phyloP scores from a whole-genome alignment of 805 yeast species.

The Hanseniaspora valbyensis region DNA sequence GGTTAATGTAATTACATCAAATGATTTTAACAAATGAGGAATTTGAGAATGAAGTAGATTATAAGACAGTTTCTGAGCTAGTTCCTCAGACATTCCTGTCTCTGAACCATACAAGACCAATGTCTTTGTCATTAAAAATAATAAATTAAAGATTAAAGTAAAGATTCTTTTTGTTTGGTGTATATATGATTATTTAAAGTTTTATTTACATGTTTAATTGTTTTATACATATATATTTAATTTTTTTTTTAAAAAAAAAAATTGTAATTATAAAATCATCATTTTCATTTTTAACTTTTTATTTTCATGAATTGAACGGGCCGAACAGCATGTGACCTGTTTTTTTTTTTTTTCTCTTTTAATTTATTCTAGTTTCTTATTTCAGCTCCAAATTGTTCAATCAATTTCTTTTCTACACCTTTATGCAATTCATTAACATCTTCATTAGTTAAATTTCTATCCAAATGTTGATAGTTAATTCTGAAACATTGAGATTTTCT shows the following conservation, averaged over 20 bases:
- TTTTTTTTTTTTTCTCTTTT: too few relatives aligned
- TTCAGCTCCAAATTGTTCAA: constrained; percentile 43
- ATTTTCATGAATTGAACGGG: too few relatives aligned
- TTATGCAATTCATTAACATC: constrained; percentile 72
- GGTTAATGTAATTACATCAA: constrained; percentile 38
- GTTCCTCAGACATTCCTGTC: constrained; percentile 84
- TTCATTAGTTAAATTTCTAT: constrained; percentile 71
- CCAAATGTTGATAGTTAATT: constrained; percentile 91
- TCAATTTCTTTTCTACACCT: constrained; percentile 48
- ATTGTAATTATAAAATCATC: not conserved
- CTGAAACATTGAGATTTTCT: constrained; percentile 76
- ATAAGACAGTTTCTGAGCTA: constrained; percentile 53
- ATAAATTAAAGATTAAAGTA: too few relatives aligned
- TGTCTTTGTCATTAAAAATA: constrained; percentile 31
- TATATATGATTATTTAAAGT: too few relatives aligned
- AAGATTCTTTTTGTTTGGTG: too few relatives aligned
- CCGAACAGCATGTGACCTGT: too few relatives aligned
- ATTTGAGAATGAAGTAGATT: constrained; percentile 44
- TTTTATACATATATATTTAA: too few relatives aligned
- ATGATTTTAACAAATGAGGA: constrained; percentile 38
- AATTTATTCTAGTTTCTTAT: constrained; percentile 39
- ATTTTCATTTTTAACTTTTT: too few relatives aligned
- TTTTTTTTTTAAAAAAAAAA: not conserved
- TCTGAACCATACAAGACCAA: constrained; percentile 80
- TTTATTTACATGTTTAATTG: too few relatives aligned